These are phyloP conservation scores for Entrophospora sp. DNA, from an alignment of 192 early-diverging fungal genomes.

Conservation along the genomic window DNA sequence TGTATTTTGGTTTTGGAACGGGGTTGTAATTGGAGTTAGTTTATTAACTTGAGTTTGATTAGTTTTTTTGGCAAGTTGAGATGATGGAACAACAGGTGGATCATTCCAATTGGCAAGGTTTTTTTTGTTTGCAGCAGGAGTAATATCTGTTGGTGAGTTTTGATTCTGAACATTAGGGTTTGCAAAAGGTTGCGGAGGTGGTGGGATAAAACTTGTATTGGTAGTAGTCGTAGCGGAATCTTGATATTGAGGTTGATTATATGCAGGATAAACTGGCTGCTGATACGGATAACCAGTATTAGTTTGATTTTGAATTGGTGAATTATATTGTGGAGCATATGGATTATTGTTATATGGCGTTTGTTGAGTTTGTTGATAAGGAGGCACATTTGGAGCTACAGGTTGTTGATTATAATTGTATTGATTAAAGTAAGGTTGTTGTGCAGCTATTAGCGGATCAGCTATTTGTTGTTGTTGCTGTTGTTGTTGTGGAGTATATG, in stretches of 20 bases:
- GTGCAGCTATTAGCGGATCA: background rate
- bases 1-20: conserved; percentile 34
- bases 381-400: conserved; percentile 26
- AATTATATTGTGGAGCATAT: conserved; percentile 21
- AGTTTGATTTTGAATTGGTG: conserved; percentile 25
- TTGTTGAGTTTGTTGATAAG: conserved; percentile 16
- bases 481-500: conserved; percentile 19
- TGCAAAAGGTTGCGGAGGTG: conserved; percentile 27
- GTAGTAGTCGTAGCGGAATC: no score
- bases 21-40: conserved; percentile 26
- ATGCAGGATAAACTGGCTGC: conserved; percentile 9
- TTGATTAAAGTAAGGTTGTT: conserved; percentile 23
- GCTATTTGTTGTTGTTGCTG: conserved; percentile 15
- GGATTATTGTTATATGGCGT: conserved; percentile 14
- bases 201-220: conserved; percentile 24
- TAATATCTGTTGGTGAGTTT: conserved; percentile 25
- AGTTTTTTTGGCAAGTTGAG: conserved; percentile 22
- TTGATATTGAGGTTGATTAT: conserved; percentile 16
- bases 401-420: conserved; percentile 23
- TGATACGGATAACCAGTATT: conserved; percentile 24
- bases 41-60: conserved; percentile 20
- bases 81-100: conserved; percentile 35
- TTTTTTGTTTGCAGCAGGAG: conserved; percentile 35
- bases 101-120: conserved; percentile 49
- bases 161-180: conserved; percentile 23